Base-by-base conservation (phyloP, 73 alveolate genomes). In the Tetrahymena malaccensis region DNA sequence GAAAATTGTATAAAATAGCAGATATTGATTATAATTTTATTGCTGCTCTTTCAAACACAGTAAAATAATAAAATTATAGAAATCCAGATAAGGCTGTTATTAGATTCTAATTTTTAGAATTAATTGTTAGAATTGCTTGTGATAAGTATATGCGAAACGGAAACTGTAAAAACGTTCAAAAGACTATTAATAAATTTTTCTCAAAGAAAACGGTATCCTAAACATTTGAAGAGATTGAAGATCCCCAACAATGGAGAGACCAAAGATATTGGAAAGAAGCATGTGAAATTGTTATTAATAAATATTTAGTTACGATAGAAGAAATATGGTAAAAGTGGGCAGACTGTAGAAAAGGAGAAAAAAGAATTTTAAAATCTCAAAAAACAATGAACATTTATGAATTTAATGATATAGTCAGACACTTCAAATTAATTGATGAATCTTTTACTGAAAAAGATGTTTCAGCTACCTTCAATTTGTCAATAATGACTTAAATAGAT, bases 251-350 rank as follows among this genome's bases (percentile, higher is more conserved):
- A 44, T 44, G 58, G 58, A 44, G 58, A 44, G 58, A 44, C 22
- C 25, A n/a, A 15, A 95, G 97, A 93, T 97, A 96, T 89, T 98
- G 98, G 98, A 98, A 98, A 94, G 99, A 98, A 94, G 95, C 94
- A 96, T 96, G 95, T 12, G 99, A 98, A 94, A 97, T 96, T 94
- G 96, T 96, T 43, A 43, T 97, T 40, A 98, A 98, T 55, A 97
- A 98, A 34, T 97, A 98, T 94, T 34, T 96, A 15, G 97, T 98
- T 50, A 94, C 98, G 56, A 84, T 98, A 50, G 96, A 97, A 94
- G 98, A 98, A 33, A 85, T 98, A 19, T 98, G 94, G 94, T 94
- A 95, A 93, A 96, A 96, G 34, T 97, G 95, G 97, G 99, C 96
- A 96, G 98, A 13, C 98, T 95, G 37, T 40, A 85, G 55, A 96